Evolutionary conservation across 495 filamentous ascomycete genomes (phyloP), one percentile per base, ranked within the genome.

Genomic region (Podospora pseudopauciseta): DNA sequence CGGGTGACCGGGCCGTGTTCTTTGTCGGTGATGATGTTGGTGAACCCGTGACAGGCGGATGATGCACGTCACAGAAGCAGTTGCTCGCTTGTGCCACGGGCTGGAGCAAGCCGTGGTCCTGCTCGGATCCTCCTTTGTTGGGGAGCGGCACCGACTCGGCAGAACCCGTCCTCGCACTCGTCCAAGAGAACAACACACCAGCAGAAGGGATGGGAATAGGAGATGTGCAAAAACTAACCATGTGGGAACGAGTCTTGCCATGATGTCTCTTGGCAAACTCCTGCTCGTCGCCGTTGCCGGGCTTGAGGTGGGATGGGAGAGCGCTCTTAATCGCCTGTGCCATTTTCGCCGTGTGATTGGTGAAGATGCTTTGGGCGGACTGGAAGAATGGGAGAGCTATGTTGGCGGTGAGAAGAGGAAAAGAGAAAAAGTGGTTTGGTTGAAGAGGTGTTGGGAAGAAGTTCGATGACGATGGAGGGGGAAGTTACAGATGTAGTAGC

Each of bases 241-340:
- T 92, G 80, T 97, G 93, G 49, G 92, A 96, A 76, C 94, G 91
- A 65, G 92, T 90, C 87, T 97, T 97, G 73, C 92, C 93, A 80
- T 97, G 94, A 76, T 96, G 93, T 81, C 91, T 92, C 72, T 86
- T 83, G 75, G 80, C 76, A 60, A 85, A 83, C 71, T 85, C 78
- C 49, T 72, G 75, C 68, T 88, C 89, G 70, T 85, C 84, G 71
- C 81, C 71, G 67, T 73, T 74, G 79, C 81, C 61, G 82, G 87
- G 82, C 83, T 90, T 92, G 68, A 97, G 86, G 83, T 96, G 94
- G 19, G 90, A 79, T 65, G 93, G 93, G 60, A 97, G 79, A 9
- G 90, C 90, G 72, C 83, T 87, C 79, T 83, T 87, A 72, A 89
- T 84, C 76, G 85, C 86, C 67, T 71, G 66, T 4, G 90, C 87